Percentiles rank a stretch among this genome's conserved stretches.
Conservation (phyloP, 2,329 filamentous ascomycete species). For the Tolypocladium ovalisporum region DNA sequence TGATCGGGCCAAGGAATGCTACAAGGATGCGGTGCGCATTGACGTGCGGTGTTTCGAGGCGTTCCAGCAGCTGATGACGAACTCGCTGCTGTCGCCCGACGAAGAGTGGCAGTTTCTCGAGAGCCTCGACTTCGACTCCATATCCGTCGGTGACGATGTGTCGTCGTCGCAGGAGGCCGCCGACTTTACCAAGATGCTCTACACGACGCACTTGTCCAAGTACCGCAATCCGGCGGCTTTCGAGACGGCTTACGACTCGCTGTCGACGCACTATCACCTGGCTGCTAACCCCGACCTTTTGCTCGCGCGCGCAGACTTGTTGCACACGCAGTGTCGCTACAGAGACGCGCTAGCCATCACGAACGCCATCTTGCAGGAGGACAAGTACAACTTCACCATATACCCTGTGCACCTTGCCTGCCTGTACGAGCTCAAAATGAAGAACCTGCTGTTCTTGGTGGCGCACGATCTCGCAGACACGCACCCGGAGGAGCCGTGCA, state of each 20-base stretch:
- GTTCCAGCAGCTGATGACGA: constrained; percentile 96
- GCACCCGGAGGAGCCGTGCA: constrained; percentile 81
- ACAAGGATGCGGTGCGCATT: constrained; percentile 93
- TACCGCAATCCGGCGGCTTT: constrained; percentile 82
- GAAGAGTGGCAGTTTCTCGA: constrained; percentile 88
- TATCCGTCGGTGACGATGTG: constrained; percentile 53
- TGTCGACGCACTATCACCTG: constrained; percentile 89
- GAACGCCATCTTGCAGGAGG: constrained; percentile 66
- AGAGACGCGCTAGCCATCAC: constrained; percentile 78
- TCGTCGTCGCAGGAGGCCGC: constrained; percentile 73
- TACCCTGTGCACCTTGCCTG: constrained; percentile 89
- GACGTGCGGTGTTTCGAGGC: constrained; percentile 98
- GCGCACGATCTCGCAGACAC: constrained; percentile 87
- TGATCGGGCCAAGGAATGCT: constrained; percentile 93
- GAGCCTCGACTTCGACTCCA: constrained; percentile 79
- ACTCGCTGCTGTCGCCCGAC: constrained; percentile 77
- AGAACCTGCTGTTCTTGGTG: constrained; percentile 82
- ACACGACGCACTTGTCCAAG: constrained; percentile 90
- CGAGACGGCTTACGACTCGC: constrained; percentile 73
- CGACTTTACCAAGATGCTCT: constrained; percentile 90
- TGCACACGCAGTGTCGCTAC: constrained; percentile 93
- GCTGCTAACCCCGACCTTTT: constrained; percentile 80
- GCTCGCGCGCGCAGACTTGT: constrained; percentile 76
- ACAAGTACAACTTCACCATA: constrained; percentile 81
- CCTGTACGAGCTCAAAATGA: constrained; percentile 76